Conservation (phyloP, 2,329 filamentous ascomycete species). For the Helotiales sp. region DNA sequence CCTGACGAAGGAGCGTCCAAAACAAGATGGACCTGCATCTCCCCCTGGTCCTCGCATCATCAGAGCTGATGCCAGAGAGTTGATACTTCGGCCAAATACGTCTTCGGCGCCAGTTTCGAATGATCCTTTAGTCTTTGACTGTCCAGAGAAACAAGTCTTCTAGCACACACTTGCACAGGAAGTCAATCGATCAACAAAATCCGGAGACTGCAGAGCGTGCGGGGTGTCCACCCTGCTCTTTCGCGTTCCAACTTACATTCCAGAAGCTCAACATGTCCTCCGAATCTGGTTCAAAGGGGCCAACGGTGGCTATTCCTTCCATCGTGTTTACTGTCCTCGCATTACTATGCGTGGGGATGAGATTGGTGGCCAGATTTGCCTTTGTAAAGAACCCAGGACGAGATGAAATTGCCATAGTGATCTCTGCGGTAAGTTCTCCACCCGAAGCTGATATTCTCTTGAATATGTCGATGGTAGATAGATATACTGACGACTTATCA, state of each 20-base stretch:
- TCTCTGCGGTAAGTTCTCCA: slow-evolving; percentile 18
- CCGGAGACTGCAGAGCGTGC: not conserved
- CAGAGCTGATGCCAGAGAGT: not conserved
- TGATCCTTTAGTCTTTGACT: not conserved
- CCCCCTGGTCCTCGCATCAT: not conserved
- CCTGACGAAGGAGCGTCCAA: not conserved
- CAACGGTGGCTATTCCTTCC: not conserved
- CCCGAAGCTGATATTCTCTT: not conserved
- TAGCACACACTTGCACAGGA: not conserved
- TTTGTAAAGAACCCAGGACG: slow-evolving; percentile 16
- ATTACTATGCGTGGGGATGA: slow-evolving; percentile 5
- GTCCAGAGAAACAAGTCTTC: not conserved
- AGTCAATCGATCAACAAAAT: not conserved
- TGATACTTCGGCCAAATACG: not conserved
- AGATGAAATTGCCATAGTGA: slow-evolving; percentile 21
- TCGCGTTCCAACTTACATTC: not conserved
- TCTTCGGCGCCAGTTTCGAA: not conserved
- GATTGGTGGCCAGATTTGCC: slow-evolving; percentile 18
- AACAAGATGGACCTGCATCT: not conserved
- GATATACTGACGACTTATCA: not conserved
- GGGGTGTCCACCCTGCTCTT: too few relatives aligned
- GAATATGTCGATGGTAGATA: not conserved
- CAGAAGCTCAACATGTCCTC: not conserved
- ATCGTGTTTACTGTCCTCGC: slow-evolving; percentile 7
- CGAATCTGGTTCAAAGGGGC: not conserved